phyloP scores from a whole-genome alignment of 345 rosid genomes.

The Bretschneidera sinensis region DNA sequence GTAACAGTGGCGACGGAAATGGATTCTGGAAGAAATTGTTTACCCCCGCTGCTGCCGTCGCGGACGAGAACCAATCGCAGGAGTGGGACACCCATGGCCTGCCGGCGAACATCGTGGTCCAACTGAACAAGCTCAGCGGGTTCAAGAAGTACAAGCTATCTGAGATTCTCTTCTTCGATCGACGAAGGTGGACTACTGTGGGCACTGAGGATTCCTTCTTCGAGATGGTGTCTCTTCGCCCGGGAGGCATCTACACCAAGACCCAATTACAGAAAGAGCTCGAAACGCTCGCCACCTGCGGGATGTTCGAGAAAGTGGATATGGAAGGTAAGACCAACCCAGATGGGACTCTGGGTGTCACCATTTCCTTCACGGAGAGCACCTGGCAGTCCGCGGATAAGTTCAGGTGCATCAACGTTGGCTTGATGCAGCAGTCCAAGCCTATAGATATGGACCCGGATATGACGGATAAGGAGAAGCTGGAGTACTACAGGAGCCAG shows the following conservation, averaged over 20 bases:
- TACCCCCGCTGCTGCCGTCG: slow-evolving; percentile 52
- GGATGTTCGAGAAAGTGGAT: slow-evolving; percentile 98
- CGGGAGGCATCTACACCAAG: slow-evolving; percentile 83
- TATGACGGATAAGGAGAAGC: slow-evolving; percentile 94
- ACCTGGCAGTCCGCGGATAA: slow-evolving; percentile 91
- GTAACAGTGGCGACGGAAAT: slow-evolving; percentile 33
- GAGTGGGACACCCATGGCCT: slow-evolving; percentile 93
- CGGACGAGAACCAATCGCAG: slow-evolving; percentile 60
- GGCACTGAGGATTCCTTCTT: slow-evolving; percentile 92
- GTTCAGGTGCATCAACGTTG: slow-evolving; percentile 88
- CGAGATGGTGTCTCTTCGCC: slow-evolving; percentile 88
- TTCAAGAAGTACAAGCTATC: slow-evolving; percentile 82
- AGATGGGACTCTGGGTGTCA: slow-evolving; percentile 65
- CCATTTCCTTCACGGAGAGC: slow-evolving; percentile 75
- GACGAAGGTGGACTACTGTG: slow-evolving; percentile 48
- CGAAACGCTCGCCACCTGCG: slow-evolving; percentile 81
- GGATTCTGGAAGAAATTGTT: slow-evolving; percentile 58
- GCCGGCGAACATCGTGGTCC: slow-evolving; percentile 82
- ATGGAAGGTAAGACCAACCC: slow-evolving; percentile 81
- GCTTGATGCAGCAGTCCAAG: slow-evolving; percentile 74
- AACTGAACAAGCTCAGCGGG: slow-evolving; percentile 76
- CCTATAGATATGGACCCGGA: slow-evolving; percentile 86
- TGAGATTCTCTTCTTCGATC: slow-evolving; percentile 75
- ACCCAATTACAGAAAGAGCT: slow-evolving; percentile 82
- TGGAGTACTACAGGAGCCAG: slow-evolving; percentile 71